Evolutionary conservation across 768 basidiomycete genomes (phyloP).

Genomic region (Serpula lacrymans): DNA sequence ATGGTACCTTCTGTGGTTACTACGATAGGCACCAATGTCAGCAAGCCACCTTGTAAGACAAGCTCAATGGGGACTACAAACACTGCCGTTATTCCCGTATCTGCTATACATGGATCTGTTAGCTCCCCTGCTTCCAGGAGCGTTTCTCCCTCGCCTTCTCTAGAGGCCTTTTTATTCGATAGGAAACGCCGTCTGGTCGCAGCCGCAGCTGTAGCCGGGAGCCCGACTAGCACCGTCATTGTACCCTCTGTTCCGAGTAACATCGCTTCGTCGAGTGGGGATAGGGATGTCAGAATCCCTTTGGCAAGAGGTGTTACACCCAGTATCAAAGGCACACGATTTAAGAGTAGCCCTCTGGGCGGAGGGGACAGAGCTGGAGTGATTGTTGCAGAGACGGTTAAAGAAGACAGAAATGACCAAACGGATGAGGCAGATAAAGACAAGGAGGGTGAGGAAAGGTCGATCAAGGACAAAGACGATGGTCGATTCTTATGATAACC

Average conservation of each 20-base stretch:
- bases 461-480: constrained; percentile 27
- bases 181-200: constrained; percentile 53
- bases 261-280: constrained; percentile 11
- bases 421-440: constrained; percentile 16
- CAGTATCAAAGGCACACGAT: constrained; percentile 49
- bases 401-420: constrained; percentile 24
- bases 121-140: constrained; percentile 26
- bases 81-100: constrained; percentile 8
- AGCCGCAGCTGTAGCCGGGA: constrained; percentile 13
- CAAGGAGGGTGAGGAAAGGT: constrained; percentile 31
- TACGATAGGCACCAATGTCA: too few relatives aligned
- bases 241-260: constrained; percentile 3
- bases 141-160: constrained; percentile 49
- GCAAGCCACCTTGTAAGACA: too few relatives aligned
- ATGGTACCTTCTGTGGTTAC: background rate
- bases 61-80: too few relatives aligned
- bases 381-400: constrained; percentile 50
- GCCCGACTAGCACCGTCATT: constrained; percentile 4
- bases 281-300: constrained; percentile 10
- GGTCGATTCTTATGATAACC: constrained; percentile 26
- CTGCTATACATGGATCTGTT: constrained; percentile 12
- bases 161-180: constrained; percentile 66
- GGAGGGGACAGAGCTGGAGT: constrained; percentile 40
- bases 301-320: constrained; percentile 11
- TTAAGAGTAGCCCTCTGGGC: constrained; percentile 73